Conservation (phyloP, 192 early-diverging fungal genomes). For the Podochytrium sp. region DNA sequence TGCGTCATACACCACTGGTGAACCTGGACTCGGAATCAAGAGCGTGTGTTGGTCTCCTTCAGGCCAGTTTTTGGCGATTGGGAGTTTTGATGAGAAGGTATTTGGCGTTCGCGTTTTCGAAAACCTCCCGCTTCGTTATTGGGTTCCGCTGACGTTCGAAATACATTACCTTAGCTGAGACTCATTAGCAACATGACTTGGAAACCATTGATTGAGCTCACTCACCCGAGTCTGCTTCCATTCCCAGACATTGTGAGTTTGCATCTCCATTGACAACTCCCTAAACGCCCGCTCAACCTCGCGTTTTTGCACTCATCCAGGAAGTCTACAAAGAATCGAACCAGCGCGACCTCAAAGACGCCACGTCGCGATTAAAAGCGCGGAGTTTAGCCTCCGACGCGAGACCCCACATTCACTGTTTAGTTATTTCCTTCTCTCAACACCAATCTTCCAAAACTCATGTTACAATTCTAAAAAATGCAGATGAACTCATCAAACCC, state of each 20-base stretch:
- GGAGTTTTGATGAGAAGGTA: slow-evolving; percentile 87
- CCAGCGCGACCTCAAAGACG: slow-evolving; percentile 11
- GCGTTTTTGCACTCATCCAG: not conserved
- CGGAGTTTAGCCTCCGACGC: slow-evolving; percentile 31
- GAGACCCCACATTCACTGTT: slow-evolving; percentile 45
- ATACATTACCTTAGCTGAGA: slow-evolving; percentile 54
- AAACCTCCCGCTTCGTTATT: slow-evolving; percentile 8
- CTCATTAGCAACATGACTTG: slow-evolving; percentile 75
- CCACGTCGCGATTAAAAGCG: slow-evolving; percentile 13
- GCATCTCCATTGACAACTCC: not conserved
- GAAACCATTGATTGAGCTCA: slow-evolving; percentile 66
- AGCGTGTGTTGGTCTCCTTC: slow-evolving; percentile 73
- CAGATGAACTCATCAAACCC: slow-evolving; percentile 61
- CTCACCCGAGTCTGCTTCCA: slow-evolving; percentile 49
- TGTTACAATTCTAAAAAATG: not conserved
- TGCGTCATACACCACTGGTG: slow-evolving; percentile 52
- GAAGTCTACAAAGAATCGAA: slow-evolving; percentile 40
- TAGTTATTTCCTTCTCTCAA: not conserved
- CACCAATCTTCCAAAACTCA: not conserved
- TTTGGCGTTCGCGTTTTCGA: not conserved
- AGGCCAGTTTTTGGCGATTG: slow-evolving; percentile 77
- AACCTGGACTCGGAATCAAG: slow-evolving; percentile 78
- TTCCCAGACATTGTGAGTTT: slow-evolving; percentile 44
- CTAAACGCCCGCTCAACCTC: no score
- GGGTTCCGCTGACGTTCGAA: not conserved